Conservation (phyloP, 257 asterid species). For the Jasminum sambac region DNA sequence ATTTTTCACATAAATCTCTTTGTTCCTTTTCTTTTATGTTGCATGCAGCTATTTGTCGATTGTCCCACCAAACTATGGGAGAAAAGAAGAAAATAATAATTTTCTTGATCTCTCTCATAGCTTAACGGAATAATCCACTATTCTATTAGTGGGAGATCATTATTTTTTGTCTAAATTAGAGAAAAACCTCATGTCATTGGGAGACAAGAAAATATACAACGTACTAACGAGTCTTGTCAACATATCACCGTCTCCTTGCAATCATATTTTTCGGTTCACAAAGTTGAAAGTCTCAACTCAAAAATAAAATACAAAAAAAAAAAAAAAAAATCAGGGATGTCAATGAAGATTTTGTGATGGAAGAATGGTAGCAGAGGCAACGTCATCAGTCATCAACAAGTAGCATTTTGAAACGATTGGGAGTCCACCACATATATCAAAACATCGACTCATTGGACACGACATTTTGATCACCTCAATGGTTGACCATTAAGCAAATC, state of each 20-base stretch:
- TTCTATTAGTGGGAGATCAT: too few relatives aligned
- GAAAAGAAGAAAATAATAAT: too few relatives aligned
- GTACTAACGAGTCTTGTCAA: too few relatives aligned
- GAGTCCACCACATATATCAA: conserved; percentile 14
- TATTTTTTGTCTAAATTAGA: too few relatives aligned
- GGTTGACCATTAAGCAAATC: conserved; percentile 45
- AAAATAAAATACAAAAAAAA: neutral
- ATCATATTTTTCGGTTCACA: neutral
- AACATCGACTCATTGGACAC: conserved; percentile 25
- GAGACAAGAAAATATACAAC: too few relatives aligned
- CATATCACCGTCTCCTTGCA: neutral
- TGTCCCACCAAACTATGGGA: too few relatives aligned
- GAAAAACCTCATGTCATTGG: too few relatives aligned
- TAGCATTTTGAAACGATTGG: conserved; percentile 24
- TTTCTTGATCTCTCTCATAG: too few relatives aligned
- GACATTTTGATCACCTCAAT: conserved; percentile 48
- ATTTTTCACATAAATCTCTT: too few relatives aligned
- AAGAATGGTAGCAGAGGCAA: conserved; percentile 39
- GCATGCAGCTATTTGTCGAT: too few relatives aligned
- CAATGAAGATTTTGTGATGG: conserved; percentile 38
- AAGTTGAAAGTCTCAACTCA: neutral
- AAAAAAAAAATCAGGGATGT: neutral
- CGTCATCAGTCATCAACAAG: conserved; percentile 41
- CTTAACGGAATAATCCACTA: too few relatives aligned
- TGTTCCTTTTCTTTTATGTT: too few relatives aligned